Conservation (phyloP, 2,329 filamentous ascomycete genomes). For the Curvularia sp. region DNA sequence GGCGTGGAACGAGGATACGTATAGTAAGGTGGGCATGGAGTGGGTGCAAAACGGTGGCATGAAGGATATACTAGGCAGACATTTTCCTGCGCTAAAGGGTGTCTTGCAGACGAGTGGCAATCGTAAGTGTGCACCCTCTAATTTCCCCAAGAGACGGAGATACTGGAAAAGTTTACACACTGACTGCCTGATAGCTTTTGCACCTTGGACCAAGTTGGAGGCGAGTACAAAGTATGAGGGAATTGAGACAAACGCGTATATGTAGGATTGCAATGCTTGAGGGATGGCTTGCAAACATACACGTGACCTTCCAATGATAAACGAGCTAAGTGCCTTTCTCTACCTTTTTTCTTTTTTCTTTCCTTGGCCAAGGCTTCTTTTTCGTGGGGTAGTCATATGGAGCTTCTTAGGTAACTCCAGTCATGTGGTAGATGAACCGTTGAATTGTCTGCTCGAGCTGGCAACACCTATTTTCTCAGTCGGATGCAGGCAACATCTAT, state of each 20-base stretch:
- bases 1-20: slow-evolving; percentile 52
- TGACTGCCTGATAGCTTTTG: slow-evolving; percentile 35
- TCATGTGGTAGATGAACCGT: neutral
- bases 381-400: neutral
- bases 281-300: neutral
- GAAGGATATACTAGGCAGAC: slow-evolving; percentile 55
- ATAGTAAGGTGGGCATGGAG: slow-evolving; percentile 52
- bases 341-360: neutral
- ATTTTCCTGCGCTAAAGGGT: slow-evolving; percentile 48
- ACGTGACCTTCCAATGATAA: no score
- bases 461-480: neutral
- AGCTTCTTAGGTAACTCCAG: neutral
- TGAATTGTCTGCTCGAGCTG: neutral
- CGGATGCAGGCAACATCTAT: neutral
- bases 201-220: slow-evolving; percentile 33
- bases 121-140: neutral
- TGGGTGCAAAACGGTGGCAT: slow-evolving; percentile 56
- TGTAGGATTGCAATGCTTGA: neutral
- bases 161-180: slow-evolving; percentile 13
- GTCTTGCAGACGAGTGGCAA: neutral
- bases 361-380: neutral
- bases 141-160: slow-evolving; percentile 32
- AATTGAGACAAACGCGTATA: slow-evolving; percentile 28
- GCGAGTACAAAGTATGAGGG: slow-evolving; percentile 29
- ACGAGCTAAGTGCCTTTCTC: no score